Evolutionary conservation across 495 filamentous ascomycete species (phyloP), one percentile per base, ranked within the genome.

Genomic region (Penicillium daleae): DNA sequence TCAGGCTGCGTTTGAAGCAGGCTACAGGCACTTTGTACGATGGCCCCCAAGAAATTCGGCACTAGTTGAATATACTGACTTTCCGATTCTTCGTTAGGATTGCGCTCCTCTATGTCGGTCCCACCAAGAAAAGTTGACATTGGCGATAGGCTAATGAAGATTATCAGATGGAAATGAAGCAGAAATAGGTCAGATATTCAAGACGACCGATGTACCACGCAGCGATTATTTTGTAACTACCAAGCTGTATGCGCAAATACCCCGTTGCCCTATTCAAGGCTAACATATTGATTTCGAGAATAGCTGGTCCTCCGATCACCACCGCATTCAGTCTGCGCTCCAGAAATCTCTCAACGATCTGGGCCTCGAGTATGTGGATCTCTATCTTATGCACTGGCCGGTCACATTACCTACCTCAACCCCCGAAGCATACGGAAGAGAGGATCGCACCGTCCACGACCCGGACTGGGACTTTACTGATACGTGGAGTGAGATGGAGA

Each of bases 381-480:
- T n/a, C 9, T 90, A 86, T 66, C 76, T 88, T 54, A 88, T 91
- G 71, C 88, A 90, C 70, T 89, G 81, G 82, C 84, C 82, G 19
- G 74, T 79, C 27, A 83, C 88, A 40, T 86, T 93, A 80, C 90
- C 54, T 61, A 76, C 33, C 74, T 79, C 66, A 19, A 50, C 54
- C 6, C 58, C 60, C 29, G 66, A 61, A 21, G 61, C 57, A 49
- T 74, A 71, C 24, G 70, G 67, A 49, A 78, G 70, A 71, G 73
- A 66, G 50, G 64, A 83, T 52, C 81, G 80, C 19, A 78, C 80
- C 32, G 65, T 77, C 6, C 76, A 81, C 55, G 66, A 76, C 4
- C 78, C 68, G 26, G 69, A 74, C n/a, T 72, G 76, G 59, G 74
- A 80, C 54, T 78, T 75, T 37, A 71, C 75, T 29, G 82, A 80